Evolutionary conservation across 805 yeast species (phyloP), one percentile per base, ranked within the genome.

Genomic region (Wickerhamomyces sydowiorum): DNA sequence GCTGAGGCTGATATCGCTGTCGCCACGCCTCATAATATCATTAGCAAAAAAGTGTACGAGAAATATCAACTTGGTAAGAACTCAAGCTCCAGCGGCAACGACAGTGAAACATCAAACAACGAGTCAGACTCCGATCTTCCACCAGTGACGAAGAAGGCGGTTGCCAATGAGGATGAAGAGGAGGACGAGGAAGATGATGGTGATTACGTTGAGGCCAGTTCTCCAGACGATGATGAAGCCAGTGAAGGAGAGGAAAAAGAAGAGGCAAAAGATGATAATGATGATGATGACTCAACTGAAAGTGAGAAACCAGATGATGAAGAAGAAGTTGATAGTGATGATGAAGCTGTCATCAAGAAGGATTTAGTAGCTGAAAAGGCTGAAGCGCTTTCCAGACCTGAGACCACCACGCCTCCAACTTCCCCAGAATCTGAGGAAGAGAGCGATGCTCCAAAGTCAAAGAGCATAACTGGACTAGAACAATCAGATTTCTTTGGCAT

Each of bases 401-500:
- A 42, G 8, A 38, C 47, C 8, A 20, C 41, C 1, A 56, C 64
- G 0, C 62, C 64, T 14, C 62, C 65, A 36, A 55, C 67, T 2
- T 54, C 61, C 1, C 57, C 63, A 2, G 70, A 62, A 12, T 58
- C 61, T 3, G 68, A 59, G 14, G 64, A 54, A 27, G 59, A 52
- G 1, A 62, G 58, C 33, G 60, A 58, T 6, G 64, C 60, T 12
- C 51, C 57, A 25, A 61, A 63, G 28, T 48, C 57, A 45, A 34
- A 35, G 36, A 22, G 46, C 23, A 38, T 28, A n/a, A 33, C 32
- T 76, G 38, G 69, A 67, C 50, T 75, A 75, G 62, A 91, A 84
- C 15, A 80, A 12, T 49, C 60, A 3, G 67, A 70, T 36, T 84
- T 80, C 52, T 81, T 74, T 57, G 75, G 68, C 43, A 60, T 82